Evolutionary conservation across 768 basidiomycete species (phyloP), one percentile per base, ranked within the genome.

Genomic region (Pleurotus citrinopileatus): DNA sequence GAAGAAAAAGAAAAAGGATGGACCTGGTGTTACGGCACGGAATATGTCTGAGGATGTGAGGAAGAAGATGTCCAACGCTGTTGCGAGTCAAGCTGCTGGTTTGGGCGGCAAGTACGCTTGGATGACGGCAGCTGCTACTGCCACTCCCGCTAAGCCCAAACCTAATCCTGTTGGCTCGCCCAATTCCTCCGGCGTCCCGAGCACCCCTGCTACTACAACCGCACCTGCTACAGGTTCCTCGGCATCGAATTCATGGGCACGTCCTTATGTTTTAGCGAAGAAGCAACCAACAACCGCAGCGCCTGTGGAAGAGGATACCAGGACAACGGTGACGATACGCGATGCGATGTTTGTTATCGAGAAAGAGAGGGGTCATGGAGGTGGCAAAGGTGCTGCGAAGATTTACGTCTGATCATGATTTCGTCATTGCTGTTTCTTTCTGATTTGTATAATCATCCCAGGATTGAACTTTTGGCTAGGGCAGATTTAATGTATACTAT

Each of bases 41-140:
- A 94, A 93, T 64, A 91, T 95, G 89, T 87, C 86, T 4, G 93
- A 94, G 68, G 93, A 94, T 61, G 88, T 92, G 61, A 76, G 86
- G 60, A 95, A 95, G 77, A 93, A 91, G 66, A 85, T 94, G 85
- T 89, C 87, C 28, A 93, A 96, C 66, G 88, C 88, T 20, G 89
- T 90, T 4, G 93, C 93, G 20, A 87, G 85, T 59, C 91, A 91
- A 65, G 91, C 91, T 4, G 90, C 91, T n/a, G 93, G 93, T 0
- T 65, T 91, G 19, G 83, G 85, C 1, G 84, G 87, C 19, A 87
- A 86, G 68, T 95, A 94, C 61, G 78, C 89, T 13, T 95, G 93
- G 93, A 91, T 94, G 90, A 91, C 73, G 13, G 80, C 87, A 4
- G 80, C 83, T 2, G 81, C 75, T 56, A 34, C 32, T 34, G 32